Percentiles rank a stretch among this genome's conserved stretches.
Conservation (phyloP, 768 basidiomycete species). For the Tylopilus vinaceipallidus region DNA sequence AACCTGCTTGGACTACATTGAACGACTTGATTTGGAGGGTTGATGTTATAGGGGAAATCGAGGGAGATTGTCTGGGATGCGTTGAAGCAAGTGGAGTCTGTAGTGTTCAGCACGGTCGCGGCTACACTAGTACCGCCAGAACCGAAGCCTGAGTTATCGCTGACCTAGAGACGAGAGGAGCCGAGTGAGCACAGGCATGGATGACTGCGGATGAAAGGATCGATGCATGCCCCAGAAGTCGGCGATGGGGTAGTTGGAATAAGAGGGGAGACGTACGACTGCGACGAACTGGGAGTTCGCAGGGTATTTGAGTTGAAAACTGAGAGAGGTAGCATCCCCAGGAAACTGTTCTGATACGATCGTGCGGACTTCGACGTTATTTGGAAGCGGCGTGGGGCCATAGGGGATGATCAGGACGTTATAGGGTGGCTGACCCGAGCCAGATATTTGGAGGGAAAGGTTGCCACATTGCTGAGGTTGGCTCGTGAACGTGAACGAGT, state of each 20-base stretch:
- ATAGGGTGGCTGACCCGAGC: conserved; percentile 67
- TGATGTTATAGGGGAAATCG: conserved; percentile 57
- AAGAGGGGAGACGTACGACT: conserved; percentile 51
- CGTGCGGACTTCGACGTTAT: conserved; percentile 60
- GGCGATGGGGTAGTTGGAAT: neutral
- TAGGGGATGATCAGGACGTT: conserved; percentile 63
- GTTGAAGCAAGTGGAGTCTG: conserved; percentile 61
- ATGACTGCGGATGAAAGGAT: neutral
- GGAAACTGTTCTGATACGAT: conserved; percentile 57
- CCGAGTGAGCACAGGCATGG: neutral
- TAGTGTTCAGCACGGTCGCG: conserved; percentile 50
- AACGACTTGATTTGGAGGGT: conserved; percentile 60
- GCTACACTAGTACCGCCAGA: conserved; percentile 73
- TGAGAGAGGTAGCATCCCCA: conserved; percentile 37
- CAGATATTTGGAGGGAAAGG: conserved; percentile 56
- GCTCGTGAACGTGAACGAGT: conserved; percentile 41
- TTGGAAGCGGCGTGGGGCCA: conserved; percentile 59
- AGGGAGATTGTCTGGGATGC: conserved; percentile 45
- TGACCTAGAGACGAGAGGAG: conserved; percentile 40
- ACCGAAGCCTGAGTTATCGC: conserved; percentile 60
- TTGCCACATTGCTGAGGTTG: conserved; percentile 66
- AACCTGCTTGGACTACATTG: conserved; percentile 64
- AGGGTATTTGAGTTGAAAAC: conserved; percentile 64
- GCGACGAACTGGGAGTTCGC: conserved; percentile 71
- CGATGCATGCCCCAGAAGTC: neutral